Conservation (phyloP, 768 basidiomycete genomes). For the Gautieria morchelliformis region DNA sequence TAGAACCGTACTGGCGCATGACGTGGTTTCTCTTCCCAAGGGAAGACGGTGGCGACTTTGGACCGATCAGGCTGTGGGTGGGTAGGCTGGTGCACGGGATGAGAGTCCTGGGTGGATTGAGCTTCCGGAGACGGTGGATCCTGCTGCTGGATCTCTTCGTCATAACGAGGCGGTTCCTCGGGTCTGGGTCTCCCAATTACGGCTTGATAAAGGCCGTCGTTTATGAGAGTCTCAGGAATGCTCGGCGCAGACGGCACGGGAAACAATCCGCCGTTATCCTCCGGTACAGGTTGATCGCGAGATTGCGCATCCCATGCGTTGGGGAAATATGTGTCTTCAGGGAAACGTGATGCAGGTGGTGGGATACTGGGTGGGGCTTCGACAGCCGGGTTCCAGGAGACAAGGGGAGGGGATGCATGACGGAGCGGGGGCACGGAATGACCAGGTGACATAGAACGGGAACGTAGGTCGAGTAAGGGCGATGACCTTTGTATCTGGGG, state of each 20-base stretch:
- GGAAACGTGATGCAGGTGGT: conserved; percentile 49
- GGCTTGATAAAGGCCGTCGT: conserved; percentile 64
- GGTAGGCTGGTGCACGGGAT: conserved; percentile 19
- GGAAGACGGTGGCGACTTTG: conserved; percentile 76
- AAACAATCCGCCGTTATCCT: conserved; percentile 41
- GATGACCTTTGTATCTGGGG: too few relatives aligned
- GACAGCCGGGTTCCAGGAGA: conserved; percentile 72
- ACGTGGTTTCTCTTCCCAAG: conserved; percentile 85
- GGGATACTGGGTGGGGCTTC: conserved; percentile 58
- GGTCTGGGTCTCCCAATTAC: conserved; percentile 28
- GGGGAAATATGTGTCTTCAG: conserved; percentile 68
- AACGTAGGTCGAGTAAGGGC: too few relatives aligned
- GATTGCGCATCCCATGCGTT: conserved; percentile 78
- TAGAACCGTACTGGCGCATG: conserved; percentile 62
- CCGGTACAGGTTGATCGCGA: conserved; percentile 18
- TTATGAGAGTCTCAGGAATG: conserved; percentile 58
- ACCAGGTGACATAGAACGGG: too few relatives aligned
- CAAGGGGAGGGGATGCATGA: conserved; percentile 51
- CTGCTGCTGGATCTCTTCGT: not conserved
- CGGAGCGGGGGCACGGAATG: conserved; percentile 24
- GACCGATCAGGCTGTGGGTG: conserved; percentile 55
- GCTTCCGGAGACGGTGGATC: not conserved
- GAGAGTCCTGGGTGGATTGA: not conserved
- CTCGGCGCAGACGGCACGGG: conserved; percentile 46
- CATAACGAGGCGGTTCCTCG: not conserved